phyloP scores from a whole-genome alignment of 805 yeast species.

The Saturnispora zaruensis region DNA sequence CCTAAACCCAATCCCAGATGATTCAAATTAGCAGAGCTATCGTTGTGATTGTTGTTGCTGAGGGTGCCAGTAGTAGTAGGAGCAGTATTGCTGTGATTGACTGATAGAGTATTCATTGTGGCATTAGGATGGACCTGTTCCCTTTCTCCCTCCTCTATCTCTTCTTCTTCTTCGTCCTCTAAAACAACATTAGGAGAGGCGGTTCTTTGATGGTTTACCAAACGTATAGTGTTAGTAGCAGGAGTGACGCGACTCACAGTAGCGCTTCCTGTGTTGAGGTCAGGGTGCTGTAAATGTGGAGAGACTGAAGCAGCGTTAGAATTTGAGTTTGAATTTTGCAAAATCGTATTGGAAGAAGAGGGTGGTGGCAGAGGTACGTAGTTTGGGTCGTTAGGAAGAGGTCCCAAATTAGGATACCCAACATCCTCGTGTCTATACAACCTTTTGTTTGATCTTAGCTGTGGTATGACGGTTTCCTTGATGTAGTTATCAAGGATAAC shows the following conservation, averaged over 20 bases:
- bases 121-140: background rate
- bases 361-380: background rate
- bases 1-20: slow-evolving; percentile 8
- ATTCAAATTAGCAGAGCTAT: background rate
- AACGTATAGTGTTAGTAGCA: background rate
- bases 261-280: background rate
- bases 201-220: background rate
- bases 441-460: slow-evolving; percentile 25
- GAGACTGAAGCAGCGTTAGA: background rate
- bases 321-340: background rate
- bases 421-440: slow-evolving; percentile 29
- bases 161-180: background rate
- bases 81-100: background rate
- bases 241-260: background rate
- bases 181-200: background rate
- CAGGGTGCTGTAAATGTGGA: background rate
- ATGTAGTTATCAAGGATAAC: slow-evolving; percentile 46
- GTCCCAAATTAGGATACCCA: slow-evolving; percentile 59
- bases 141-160: background rate
- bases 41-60: background rate
- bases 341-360: background rate
- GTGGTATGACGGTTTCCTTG: slow-evolving; percentile 39
- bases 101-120: background rate
- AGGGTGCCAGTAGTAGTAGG: background rate
- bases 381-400: slow-evolving; percentile 41